Evolutionary conservation across 108 stramenopile genomes (phyloP).

Genomic region (Fragilaria crotonensis): DNA sequence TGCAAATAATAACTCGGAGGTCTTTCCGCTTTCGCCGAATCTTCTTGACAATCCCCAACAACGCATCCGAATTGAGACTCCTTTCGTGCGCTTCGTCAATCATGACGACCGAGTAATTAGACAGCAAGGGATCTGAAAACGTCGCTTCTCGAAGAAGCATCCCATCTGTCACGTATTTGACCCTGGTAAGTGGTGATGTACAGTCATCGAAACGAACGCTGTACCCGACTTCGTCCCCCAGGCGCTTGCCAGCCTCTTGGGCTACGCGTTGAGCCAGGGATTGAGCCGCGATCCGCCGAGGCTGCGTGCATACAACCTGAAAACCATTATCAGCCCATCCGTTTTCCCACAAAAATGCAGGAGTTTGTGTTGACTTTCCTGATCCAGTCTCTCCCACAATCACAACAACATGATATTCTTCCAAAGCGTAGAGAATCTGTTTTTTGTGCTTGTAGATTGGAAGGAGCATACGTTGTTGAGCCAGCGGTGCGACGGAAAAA

Average conservation of each 20-base stretch:
- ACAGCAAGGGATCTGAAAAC: conserved; percentile 83
- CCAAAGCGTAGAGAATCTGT: conserved; percentile 73
- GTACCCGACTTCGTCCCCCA: conserved; percentile 61
- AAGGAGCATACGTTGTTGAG: conserved; percentile 52
- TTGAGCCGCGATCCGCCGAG: conserved; percentile 85
- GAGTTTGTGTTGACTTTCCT: conserved; percentile 95
- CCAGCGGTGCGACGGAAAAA: conserved; percentile 29
- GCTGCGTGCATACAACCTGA: conserved; percentile 87
- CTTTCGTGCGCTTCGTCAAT: conserved; percentile 97
- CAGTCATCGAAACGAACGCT: conserved; percentile 70
- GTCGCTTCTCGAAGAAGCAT: conserved; percentile 85
- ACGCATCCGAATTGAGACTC: conserved; percentile 80
- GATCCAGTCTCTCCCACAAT: conserved; percentile 94
- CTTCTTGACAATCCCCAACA: conserved; percentile 87
- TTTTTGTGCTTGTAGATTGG: conserved; percentile 76
- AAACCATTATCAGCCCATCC: conserved; percentile 72
- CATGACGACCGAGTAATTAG: conserved; percentile 88
- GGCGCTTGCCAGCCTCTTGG: conserved; percentile 39
- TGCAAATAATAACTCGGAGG: conserved; percentile 90
- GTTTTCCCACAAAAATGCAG: conserved; percentile 85
- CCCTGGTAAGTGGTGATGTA: conserved; percentile 48
- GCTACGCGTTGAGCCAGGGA: conserved; percentile 78
- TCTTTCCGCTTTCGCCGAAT: conserved; percentile 66
- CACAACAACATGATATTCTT: conserved; percentile 66
- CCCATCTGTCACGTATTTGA: conserved; percentile 88